Percentiles rank a stretch among this genome's conserved stretches.
Evolutionary conservation across 768 basidiomycete species (phyloP).

Genomic region (Macrolepiota fuliginosa): DNA sequence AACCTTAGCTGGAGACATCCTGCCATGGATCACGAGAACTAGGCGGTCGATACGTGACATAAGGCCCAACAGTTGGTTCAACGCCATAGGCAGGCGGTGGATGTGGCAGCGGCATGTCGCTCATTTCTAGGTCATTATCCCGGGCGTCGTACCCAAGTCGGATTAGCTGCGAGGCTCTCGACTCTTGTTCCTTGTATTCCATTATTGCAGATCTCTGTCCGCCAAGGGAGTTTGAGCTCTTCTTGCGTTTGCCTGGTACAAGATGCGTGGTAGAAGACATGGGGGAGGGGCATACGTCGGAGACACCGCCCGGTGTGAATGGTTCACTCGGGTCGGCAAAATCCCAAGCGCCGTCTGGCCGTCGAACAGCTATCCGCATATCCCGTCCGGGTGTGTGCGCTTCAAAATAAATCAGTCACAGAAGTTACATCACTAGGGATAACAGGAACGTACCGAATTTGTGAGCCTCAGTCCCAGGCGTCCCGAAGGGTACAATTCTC

Average conservation of each 20-base stretch:
- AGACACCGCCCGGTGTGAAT: slow-evolving; percentile 36
- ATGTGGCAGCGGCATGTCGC: slow-evolving; percentile 17
- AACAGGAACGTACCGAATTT: slow-evolving; percentile 33
- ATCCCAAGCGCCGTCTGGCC: slow-evolving; percentile 55
- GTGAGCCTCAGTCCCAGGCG: slow-evolving; percentile 31
- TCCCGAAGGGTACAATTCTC: slow-evolving; percentile 41
- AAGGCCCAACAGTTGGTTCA: slow-evolving; percentile 3
- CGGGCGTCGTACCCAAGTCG: slow-evolving; percentile 7
- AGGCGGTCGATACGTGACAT: slow-evolving; percentile 1
- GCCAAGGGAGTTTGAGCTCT: not conserved
- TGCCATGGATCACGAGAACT: not conserved
- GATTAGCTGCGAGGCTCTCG: slow-evolving; percentile 12
- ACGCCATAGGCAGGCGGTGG: slow-evolving; percentile 27
- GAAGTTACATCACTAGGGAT: not conserved
- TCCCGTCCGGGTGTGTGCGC: slow-evolving; percentile 50
- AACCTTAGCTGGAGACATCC: not conserved
- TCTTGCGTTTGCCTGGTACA: not conserved
- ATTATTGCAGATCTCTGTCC: not conserved
- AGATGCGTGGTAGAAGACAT: slow-evolving; percentile 14
- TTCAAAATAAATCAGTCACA: slow-evolving; percentile 17
- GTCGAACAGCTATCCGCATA: slow-evolving; percentile 56
- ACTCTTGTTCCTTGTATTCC: slow-evolving; percentile 23
- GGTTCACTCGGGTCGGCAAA: slow-evolving; percentile 42
- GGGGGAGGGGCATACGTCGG: slow-evolving; percentile 24
- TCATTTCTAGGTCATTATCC: slow-evolving; percentile 18